phyloP scores from a whole-genome alignment of 164 flowering plant species.

The Warburgia ugandensis region DNA sequence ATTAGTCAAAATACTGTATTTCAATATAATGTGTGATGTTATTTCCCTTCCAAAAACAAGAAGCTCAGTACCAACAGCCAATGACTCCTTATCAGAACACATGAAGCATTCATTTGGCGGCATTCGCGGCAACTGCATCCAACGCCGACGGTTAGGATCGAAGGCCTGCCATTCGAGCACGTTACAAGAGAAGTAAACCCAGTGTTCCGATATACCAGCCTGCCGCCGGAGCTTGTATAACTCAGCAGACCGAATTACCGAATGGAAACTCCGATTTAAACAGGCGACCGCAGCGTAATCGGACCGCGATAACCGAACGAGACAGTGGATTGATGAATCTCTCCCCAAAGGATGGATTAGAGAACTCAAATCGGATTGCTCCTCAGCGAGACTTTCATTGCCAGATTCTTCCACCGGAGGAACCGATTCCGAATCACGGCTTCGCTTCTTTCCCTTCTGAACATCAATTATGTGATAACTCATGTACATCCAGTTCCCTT shows the following conservation, averaged over 20 bases:
- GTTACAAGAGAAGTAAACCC: constrained; percentile 87
- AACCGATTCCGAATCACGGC: background rate
- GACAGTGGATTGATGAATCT: constrained; percentile 65
- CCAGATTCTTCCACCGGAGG: background rate
- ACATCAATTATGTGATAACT: constrained; percentile 17
- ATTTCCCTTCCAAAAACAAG: constrained; percentile 86
- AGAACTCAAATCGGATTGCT: constrained; percentile 26
- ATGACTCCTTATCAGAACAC: constrained; percentile 85
- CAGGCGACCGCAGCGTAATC: constrained; percentile 74
- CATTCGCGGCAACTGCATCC: constrained; percentile 89
- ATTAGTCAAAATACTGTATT: constrained; percentile 72
- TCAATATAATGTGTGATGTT: constrained; percentile 49
- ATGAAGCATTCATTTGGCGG: constrained; percentile 61
- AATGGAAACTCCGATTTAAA: constrained; percentile 51
- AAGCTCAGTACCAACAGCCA: constrained; percentile 94
- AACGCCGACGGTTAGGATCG: constrained; percentile 56
- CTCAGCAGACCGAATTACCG: constrained; percentile 54
- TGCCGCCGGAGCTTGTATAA: constrained; percentile 57
- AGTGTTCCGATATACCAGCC: constrained; percentile 64
- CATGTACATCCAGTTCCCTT: constrained; percentile 28
- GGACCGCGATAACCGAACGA: constrained; percentile 71
- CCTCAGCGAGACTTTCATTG: constrained; percentile 12
- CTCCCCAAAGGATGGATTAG: constrained; percentile 55
- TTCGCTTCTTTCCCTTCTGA: constrained; percentile 24
- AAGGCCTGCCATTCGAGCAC: constrained; percentile 88